Conservation (phyloP, 2,329 filamentous ascomycete genomes). For the Neophaeococcomyces aloes region DNA sequence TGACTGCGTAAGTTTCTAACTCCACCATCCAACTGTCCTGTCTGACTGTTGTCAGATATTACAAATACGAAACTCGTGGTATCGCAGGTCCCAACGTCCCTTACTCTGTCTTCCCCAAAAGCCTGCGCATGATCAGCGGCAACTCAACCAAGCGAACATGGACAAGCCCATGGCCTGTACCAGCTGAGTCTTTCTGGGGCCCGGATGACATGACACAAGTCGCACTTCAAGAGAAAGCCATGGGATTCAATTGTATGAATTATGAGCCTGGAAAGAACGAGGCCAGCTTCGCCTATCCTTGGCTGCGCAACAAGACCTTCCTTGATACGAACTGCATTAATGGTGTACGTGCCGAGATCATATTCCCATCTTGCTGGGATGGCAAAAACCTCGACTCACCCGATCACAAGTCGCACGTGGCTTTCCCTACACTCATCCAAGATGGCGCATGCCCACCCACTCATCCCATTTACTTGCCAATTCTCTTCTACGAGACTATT, state of each 20-base stretch:
- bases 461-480: constrained; percentile 58
- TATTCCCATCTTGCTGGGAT: constrained; percentile 87
- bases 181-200: constrained; percentile 61
- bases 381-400: constrained; percentile 48
- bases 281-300: constrained; percentile 68
- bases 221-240: constrained; percentile 63
- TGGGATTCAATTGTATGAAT: constrained; percentile 94
- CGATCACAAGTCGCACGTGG: constrained; percentile 56
- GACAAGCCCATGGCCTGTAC: constrained; percentile 55
- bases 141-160: constrained; percentile 59
- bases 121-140: constrained; percentile 76
- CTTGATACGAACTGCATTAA: constrained; percentile 73
- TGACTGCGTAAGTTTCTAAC: constrained; percentile 62
- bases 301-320: constrained; percentile 66
- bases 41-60: constrained; percentile 52
- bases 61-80: constrained; percentile 30
- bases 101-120: constrained; percentile 54
- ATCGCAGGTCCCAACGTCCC: constrained; percentile 7
- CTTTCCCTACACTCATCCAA: constrained; percentile 68
- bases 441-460: constrained; percentile 62
- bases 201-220: constrained; percentile 55
- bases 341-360: constrained; percentile 70
- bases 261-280: constrained; percentile 54
- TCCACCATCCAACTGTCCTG: constrained; percentile 2
- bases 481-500: constrained; percentile 78